Percentiles rank a stretch among this genome's conserved stretches.
Conservation (phyloP, 192 early-diverging fungal species). For the Rhizophagus clarus region DNA sequence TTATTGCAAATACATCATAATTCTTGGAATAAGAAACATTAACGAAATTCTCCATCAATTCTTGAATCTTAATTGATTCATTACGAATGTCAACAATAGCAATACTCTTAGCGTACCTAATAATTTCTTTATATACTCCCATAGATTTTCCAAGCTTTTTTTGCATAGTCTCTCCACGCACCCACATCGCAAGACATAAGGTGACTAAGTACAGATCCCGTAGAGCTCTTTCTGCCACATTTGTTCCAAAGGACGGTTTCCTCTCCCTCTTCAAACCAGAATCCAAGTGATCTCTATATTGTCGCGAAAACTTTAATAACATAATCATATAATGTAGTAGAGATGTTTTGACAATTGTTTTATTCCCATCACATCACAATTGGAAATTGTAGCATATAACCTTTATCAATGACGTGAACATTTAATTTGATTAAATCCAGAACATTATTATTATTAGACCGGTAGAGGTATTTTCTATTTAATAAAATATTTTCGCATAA, state of each 20-base stretch:
- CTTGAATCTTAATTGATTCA: conserved; percentile 17
- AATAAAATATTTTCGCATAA: neutral
- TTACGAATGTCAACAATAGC: conserved; percentile 26
- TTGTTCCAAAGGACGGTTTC: conserved; percentile 1
- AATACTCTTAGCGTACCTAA: neutral
- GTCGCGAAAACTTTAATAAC: neutral
- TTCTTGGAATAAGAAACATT: neutral
- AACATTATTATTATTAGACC: neutral
- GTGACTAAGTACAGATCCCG: too few relatives aligned
- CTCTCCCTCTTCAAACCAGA: neutral
- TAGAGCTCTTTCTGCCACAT: too few relatives aligned
- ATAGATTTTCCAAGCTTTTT: too few relatives aligned
- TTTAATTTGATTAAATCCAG: neutral
- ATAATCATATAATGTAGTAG: neutral
- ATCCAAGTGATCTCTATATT: neutral
- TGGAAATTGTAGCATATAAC: neutral
- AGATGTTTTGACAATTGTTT: neutral
- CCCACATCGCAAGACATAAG: too few relatives aligned
- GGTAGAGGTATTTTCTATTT: neutral
- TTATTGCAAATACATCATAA: conserved; percentile 14
- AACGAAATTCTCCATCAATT: conserved; percentile 12
- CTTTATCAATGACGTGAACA: neutral
- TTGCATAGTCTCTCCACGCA: neutral
- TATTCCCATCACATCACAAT: neutral
- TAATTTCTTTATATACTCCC: neutral